Evolutionary conservation across 495 filamentous ascomycete genomes (phyloP), one percentile per base, ranked within the genome.

Genomic region (Talaromyces adpressus): DNA sequence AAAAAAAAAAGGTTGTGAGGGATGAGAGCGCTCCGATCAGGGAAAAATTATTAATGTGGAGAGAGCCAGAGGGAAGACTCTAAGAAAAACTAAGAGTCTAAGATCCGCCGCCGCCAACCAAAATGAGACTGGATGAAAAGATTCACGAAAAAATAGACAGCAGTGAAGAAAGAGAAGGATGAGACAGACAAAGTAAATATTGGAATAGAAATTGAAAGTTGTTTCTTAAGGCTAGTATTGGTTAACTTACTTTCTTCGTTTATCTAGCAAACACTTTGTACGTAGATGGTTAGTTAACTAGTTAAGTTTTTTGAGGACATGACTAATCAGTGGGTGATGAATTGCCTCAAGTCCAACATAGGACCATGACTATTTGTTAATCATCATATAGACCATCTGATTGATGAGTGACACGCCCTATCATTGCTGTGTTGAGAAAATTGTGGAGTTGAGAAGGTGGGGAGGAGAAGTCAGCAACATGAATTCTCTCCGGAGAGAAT

Each of bases 21-120:
- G 54, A 57, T 57, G 25, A n/a, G 30, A 34, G 14, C 29, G 25
- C 25, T 25, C 25, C 25, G n/a, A 27, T 27, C 53, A 57, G 54
- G 16, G 54, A 60, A 60, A 47, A 47, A 47, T 39, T 60, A 60
- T 23, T 29, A 60, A 60, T 27, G 30, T 57, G 53, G 53, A 49
- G 45, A 49, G 45, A 49, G 45, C 45, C 45, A 49, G 18, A 49
- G 11, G 45, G 8, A 18, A 49, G 45, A 20, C n/a, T 49, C 18
- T 49, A 49, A n/a, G 39, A 45, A 45, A 11, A 16, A 45, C 29
- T 30, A 30, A 36, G 32, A 36, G 32, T 12, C 41, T 47, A 20
- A 47, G 41, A 49, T 20, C 45, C 45, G 45, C 45, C n/a, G 45
- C 45, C 45, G 18, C 45, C 45, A 9, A 49, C 7, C 45, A 20